phyloP scores from a whole-genome alignment of 257 asterid species.

The Solanum virginianum region DNA sequence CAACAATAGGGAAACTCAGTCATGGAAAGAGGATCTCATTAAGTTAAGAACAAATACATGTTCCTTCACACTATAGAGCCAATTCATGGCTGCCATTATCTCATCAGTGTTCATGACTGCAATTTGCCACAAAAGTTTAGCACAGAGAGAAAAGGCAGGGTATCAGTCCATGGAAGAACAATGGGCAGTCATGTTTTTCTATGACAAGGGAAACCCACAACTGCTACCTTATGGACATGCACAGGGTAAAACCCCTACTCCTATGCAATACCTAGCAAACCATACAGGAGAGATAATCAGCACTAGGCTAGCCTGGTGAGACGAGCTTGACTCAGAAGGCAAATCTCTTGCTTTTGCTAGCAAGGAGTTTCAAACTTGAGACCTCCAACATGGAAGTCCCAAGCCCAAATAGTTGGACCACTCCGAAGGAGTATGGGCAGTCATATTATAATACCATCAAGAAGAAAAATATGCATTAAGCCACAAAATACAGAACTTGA shows the following conservation, averaged over 20 bases:
- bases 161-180: background rate
- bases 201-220: too few relatives aligned
- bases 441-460: background rate
- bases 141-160: background rate
- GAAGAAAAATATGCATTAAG: background rate
- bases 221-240: too few relatives aligned
- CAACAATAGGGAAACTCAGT: background rate
- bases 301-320: too few relatives aligned
- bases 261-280: too few relatives aligned
- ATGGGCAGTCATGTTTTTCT: background rate
- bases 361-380: too few relatives aligned
- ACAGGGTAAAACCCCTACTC: too few relatives aligned
- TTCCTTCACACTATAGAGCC: background rate
- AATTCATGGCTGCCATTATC: background rate
- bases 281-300: too few relatives aligned
- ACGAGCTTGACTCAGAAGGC: too few relatives aligned
- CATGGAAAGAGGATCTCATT: background rate
- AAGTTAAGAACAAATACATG: background rate
- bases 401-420: too few relatives aligned
- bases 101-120: background rate
- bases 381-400: too few relatives aligned
- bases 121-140: background rate
- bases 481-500: background rate
- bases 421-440: background rate
- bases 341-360: too few relatives aligned